phyloP scores from a whole-genome alignment of 352 stramenopile genomes.

The Phytophthora sojae region DNA sequence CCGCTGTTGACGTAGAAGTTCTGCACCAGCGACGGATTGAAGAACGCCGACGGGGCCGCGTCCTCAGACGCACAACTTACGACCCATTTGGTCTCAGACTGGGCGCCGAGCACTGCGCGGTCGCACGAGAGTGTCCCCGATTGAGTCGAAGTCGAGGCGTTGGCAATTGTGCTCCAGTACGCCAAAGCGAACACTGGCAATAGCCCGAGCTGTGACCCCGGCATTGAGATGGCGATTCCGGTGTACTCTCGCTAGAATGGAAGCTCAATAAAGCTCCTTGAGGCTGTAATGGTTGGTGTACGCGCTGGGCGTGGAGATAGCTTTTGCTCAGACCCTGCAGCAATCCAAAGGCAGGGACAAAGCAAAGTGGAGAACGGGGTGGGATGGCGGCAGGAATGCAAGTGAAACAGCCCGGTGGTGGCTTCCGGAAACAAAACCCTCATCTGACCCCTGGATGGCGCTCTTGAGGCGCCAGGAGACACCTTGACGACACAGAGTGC shows the following conservation, averaged over 20 bases:
- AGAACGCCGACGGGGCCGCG: slow-evolving; percentile 25
- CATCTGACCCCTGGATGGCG: slow-evolving; percentile 5
- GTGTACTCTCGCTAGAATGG: slow-evolving; percentile 5
- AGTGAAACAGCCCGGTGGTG: slow-evolving; percentile 25
- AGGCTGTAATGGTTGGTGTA: slow-evolving; percentile 17
- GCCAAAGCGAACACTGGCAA: slow-evolving; percentile 15
- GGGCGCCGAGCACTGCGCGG: slow-evolving; percentile 32
- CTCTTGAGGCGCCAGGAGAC: slow-evolving; percentile 12
- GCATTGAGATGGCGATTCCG: slow-evolving; percentile 28
- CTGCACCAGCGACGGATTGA: slow-evolving; percentile 43
- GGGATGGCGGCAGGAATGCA: slow-evolving; percentile 26
- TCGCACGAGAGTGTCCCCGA: slow-evolving; percentile 33
- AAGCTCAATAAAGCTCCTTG: slow-evolving; percentile 5
- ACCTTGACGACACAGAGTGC: slow-evolving; percentile 30
- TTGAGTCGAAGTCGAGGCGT: slow-evolving; percentile 8
- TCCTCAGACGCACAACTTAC: slow-evolving; percentile 32
- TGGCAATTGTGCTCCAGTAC: neutral
- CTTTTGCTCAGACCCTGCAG: slow-evolving; percentile 11
- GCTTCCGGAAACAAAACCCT: slow-evolving; percentile 17
- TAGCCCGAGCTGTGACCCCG: neutral
- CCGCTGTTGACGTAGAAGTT: slow-evolving; percentile 40
- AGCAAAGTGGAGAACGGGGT: slow-evolving; percentile 19
- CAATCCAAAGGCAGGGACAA: neutral
- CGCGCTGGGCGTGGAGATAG: slow-evolving; percentile 31
- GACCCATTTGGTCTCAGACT: slow-evolving; percentile 41